phyloP scores from a whole-genome alignment of 257 asterid genomes.

The Parsonsia alboflavescens region DNA sequence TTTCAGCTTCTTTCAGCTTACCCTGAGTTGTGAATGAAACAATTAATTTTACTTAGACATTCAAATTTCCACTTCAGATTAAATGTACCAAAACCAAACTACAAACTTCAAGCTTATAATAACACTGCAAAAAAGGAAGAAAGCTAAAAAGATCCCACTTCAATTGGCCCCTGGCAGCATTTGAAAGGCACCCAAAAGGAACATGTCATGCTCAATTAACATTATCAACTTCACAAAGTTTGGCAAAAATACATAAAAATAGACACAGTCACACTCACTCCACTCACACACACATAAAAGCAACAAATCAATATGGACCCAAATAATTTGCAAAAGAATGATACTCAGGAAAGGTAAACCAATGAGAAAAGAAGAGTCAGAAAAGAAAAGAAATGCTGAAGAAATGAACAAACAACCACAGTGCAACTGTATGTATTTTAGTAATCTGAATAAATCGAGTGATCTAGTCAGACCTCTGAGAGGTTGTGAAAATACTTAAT shows the following conservation, averaged over 20 bases:
- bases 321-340: not conserved
- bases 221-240: not conserved
- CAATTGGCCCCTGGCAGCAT: not conserved
- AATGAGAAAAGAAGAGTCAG: not conserved
- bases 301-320: not conserved
- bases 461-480: not conserved
- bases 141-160: not conserved
- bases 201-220: not conserved
- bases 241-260: not conserved
- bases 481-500: not conserved
- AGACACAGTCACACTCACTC: not conserved
- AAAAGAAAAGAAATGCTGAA: no score
- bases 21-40: conserved; percentile 31
- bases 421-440: not conserved
- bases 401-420: not conserved
- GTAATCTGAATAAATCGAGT: not conserved
- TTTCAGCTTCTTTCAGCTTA: conserved; percentile 64
- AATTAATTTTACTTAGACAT: not conserved
- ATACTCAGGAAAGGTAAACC: not conserved
- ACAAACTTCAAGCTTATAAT: not conserved
- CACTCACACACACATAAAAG: no score
- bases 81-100: not conserved
- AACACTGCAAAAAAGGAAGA: not conserved
- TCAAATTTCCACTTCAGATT: not conserved
- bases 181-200: not conserved